Base-by-base conservation (phyloP, 1,284 basidiomycete species). In the Naganishia liquefaciens region DNA sequence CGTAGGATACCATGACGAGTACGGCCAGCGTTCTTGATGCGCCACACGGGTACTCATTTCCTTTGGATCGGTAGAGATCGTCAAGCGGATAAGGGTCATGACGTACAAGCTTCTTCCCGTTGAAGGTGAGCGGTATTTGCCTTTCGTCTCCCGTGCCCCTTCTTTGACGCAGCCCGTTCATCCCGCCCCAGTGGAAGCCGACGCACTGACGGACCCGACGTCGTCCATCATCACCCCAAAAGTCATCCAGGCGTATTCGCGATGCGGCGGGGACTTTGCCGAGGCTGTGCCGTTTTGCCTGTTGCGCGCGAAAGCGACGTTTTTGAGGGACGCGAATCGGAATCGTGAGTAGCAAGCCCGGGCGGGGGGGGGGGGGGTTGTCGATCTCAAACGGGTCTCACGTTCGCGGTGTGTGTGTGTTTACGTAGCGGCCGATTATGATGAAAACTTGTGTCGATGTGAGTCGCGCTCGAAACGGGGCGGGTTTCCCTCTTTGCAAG, bases 391-490 rank as follows among this genome's bases (percentile, higher is more conserved):
- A 21, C 33, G 15, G 11, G 4, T 11, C 43, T 47, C n/a, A 42
- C 21, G 39, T 37, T 25, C 15, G 21, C n/a, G n/a, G n/a, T n/a
- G n/a, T n/a, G n/a, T n/a, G n/a, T n/a, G n/a, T 15, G 9, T n/a
- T 21, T 25, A 11, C 21, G 25, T 47, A 65, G 74, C 80, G 3
- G 88, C 91, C 9, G 90, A 95, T 74, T 90, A 88, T 72, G 91
- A 87, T 64, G 93, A 96, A 80, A 92, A 92, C 71, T 73, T 84
- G 43, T 86, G 87, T 68, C 84, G 93, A 80, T 87, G 88, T 89
- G 76, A 42, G 82, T 54, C 17, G 7, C n/a, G 5, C 7, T n/a
- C n/a, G n/a, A n/a, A n/a, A n/a, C n/a, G n/a, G n/a, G n/a, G n/a
- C n/a, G n/a, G n/a, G n/a, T n/a, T n/a, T n/a, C n/a, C n/a, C n/a